Conservation (phyloP, 345 rosid species). For the Eucalyptus curtisii region DNA sequence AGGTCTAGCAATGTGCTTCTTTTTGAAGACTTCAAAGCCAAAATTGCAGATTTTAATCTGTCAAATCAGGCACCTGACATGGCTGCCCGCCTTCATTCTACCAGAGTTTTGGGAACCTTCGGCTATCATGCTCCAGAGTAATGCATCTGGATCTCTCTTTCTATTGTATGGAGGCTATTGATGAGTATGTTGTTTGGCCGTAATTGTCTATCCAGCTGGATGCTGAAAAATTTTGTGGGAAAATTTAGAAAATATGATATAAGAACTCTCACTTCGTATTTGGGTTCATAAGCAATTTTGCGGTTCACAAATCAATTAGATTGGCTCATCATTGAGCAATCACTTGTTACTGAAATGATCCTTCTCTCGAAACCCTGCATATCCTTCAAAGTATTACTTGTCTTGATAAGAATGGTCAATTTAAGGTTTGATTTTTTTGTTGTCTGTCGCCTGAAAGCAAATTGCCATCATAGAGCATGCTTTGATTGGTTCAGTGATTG, state of each 20-base stretch:
- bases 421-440: neutral
- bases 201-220: neutral
- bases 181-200: neutral
- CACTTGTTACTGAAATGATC: neutral
- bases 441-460: neutral
- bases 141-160: neutral
- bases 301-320: neutral
- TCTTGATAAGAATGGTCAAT: neutral
- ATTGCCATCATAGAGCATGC: neutral
- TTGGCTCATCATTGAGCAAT: neutral
- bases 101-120: conserved; percentile 40
- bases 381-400: neutral
- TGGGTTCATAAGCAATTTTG: neutral
- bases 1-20: conserved; percentile 45
- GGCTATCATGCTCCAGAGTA: conserved; percentile 51
- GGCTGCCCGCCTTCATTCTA: conserved; percentile 49
- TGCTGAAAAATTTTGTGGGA: neutral
- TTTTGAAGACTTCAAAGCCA: conserved; percentile 29
- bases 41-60: conserved; percentile 43
- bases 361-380: neutral
- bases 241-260: neutral
- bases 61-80: conserved; percentile 43
- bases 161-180: neutral
- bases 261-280: neutral
- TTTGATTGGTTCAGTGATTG: neutral